phyloP scores from a whole-genome alignment of 2,329 filamentous ascomycete species.

The Penicillium brevicompactum region DNA sequence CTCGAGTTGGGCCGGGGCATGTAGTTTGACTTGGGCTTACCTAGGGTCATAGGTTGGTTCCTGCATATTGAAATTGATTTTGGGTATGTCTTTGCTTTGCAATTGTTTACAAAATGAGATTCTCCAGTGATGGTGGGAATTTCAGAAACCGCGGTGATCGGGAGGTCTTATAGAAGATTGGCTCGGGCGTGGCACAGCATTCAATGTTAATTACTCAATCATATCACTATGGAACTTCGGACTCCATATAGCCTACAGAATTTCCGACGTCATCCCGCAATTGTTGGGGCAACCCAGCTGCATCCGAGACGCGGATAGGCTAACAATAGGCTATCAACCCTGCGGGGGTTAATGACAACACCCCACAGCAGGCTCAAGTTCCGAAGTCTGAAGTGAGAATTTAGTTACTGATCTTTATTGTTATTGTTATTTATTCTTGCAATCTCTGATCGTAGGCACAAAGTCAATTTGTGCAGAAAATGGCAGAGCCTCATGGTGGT shows the following conservation, averaged over 20 bases:
- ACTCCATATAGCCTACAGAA: neutral
- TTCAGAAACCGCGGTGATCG: neutral
- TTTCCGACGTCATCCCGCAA: neutral
- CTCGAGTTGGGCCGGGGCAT: neutral
- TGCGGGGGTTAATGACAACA: neutral
- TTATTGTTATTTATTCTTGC: no score
- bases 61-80: conserved; percentile 11
- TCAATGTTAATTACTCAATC: neutral
- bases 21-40: conserved; percentile 1
- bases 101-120: no score
- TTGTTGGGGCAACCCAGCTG: neutral
- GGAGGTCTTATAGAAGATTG: neutral
- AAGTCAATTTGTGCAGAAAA: neutral
- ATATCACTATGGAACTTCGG: neutral
- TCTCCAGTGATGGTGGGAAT: no score
- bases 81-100: neutral
- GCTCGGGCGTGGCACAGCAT: neutral
- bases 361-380: no score
- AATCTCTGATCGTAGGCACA: no score
- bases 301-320: conserved; percentile 3
- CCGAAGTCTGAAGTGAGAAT: no score
- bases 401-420: no score
- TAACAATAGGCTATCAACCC: conserved; percentile 15
- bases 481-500: neutral
- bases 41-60: conserved; percentile 25